Conservation (phyloP, 805 yeast genomes). For the Wickerhamiella cacticola region DNA sequence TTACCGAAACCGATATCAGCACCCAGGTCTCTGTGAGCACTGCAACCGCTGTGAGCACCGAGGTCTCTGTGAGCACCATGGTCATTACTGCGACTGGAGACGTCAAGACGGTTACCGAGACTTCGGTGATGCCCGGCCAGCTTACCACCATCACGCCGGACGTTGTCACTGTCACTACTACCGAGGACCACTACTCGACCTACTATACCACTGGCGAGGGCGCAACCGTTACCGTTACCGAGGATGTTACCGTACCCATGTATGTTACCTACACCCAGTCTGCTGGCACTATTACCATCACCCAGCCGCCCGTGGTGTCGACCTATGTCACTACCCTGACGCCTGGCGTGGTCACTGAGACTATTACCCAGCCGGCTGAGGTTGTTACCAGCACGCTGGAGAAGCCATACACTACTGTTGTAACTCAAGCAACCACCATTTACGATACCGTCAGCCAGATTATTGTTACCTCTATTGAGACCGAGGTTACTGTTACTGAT, state of each 20-base stretch:
- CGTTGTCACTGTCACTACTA: slow-evolving; percentile 1
- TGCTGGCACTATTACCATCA: slow-evolving; percentile 9
- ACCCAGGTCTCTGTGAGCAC: no score
- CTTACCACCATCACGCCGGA: slow-evolving; percentile 9
- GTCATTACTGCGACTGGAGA: slow-evolving; percentile 10
- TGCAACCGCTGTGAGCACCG: background rate
- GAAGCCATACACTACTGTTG: slow-evolving; percentile 1
- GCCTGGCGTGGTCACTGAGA: slow-evolving; percentile 8
- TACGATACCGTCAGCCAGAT: background rate
- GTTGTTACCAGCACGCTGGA: background rate
- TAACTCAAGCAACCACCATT: background rate
- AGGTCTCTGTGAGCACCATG: background rate
- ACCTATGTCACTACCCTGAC: slow-evolving; percentile 10
- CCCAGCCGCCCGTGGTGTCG: slow-evolving; percentile 1
- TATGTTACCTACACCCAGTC: slow-evolving; percentile 7
- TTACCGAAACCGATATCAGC: slow-evolving; percentile 4
- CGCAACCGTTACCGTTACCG: background rate
- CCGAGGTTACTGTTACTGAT: slow-evolving; percentile 5
- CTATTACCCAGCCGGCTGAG: background rate
- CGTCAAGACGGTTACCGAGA: background rate
- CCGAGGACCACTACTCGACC: background rate
- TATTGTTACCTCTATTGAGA: background rate
- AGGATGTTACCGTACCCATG: background rate
- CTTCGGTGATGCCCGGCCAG: slow-evolving; percentile 1
- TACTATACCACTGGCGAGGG: slow-evolving; percentile 4